Base-by-base conservation (phyloP, 1,284 basidiomycete species). In the Volvariella surrecta region DNA sequence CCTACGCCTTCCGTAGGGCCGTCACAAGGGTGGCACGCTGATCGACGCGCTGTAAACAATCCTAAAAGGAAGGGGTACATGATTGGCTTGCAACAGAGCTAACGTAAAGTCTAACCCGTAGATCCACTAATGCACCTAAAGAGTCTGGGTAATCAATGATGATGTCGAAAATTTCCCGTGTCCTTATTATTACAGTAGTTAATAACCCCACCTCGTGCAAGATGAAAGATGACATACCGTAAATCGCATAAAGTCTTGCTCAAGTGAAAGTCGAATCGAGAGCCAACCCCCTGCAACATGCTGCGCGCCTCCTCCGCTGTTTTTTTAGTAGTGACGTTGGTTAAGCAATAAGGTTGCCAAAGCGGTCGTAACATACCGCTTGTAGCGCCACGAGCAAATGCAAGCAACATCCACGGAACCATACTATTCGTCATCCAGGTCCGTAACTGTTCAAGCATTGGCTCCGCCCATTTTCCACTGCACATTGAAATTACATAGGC, bases 141-240 rank as follows among this genome's bases (percentile, higher is more conserved):
- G 94, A 96, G 45, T 92, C 87, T 0, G 96, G 94, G 53, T 82
- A 96, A 54, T 93, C 88, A 39, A 95, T 82, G 46, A 99, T 94
- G 45, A 99, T 95, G 51, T 96, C 91, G 55, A 96, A 98, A 15
- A 99, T 82, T 62, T 98, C 91, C 40, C 71, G 71, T 0, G 84
- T 90, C 34, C 91, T 93, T 52, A 9, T 22, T 21, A 32, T 16
- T 17, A 38, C 15, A 17, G 8, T 30, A 50, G n/a, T 41, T 13
- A 45, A 20, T 15, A 24, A 15, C 20, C 37, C 7, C 45, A 16
- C 22, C 13, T 15, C 40, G 22, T 15, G 32, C 35, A 3, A 38
- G 30, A 21, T 24, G 44, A 31, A 31, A n/a, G n/a, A n/a, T n/a
- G n/a, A 66, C 76, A 20, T 49, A 90, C 90, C 91, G 70, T 38